These are phyloP conservation scores for Sideroxylon spinosum DNA, from an alignment of 179 eudicot species.

Conservation along the genomic window DNA sequence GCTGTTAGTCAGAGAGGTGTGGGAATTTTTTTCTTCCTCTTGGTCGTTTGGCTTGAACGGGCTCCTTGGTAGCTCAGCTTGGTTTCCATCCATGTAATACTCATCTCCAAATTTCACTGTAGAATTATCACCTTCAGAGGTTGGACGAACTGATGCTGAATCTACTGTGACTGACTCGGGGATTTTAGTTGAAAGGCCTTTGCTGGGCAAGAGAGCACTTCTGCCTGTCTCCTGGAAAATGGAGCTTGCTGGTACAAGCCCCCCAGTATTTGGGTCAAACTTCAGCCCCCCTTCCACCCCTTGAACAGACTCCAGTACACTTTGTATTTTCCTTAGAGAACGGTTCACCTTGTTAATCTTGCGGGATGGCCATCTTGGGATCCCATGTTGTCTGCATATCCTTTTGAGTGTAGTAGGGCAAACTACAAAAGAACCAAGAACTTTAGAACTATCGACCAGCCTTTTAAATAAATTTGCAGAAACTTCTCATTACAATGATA, in stretches of 20 bases:
- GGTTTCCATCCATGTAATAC: slow-evolving; percentile 20
- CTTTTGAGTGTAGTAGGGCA: slow-evolving; percentile 91
- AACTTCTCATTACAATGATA: background rate
- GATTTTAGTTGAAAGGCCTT: slow-evolving; percentile 13
- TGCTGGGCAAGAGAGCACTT: slow-evolving; percentile 23
- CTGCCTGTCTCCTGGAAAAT: slow-evolving; percentile 40
- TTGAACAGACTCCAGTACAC: slow-evolving; percentile 76
- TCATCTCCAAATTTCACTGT: slow-evolving; percentile 47
- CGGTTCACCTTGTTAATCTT: slow-evolving; percentile 90
- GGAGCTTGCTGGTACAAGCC: slow-evolving; percentile 58
- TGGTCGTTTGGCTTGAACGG: slow-evolving; percentile 6
- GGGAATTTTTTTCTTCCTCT: slow-evolving; percentile 13
- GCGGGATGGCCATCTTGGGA: slow-evolving; percentile 93
- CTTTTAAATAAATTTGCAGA: slow-evolving; percentile 6
- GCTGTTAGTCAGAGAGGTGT: slow-evolving; percentile 5
- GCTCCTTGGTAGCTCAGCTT: slow-evolving; percentile 5
- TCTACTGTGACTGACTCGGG: slow-evolving; percentile 21
- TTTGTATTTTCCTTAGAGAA: slow-evolving; percentile 70
- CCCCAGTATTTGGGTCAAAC: slow-evolving; percentile 67
- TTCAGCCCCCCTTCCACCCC: slow-evolving; percentile 89
- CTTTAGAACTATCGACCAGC: background rate
- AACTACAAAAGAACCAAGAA: slow-evolving; percentile 37
- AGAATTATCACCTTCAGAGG: slow-evolving; percentile 26
- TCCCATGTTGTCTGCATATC: slow-evolving; percentile 91
- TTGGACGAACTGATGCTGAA: slow-evolving; percentile 16